Percentiles rank a stretch among this genome's conserved stretches.
phyloP scores from a whole-genome alignment of 2,329 filamentous ascomycete species.

The Grosmannia huntii region DNA sequence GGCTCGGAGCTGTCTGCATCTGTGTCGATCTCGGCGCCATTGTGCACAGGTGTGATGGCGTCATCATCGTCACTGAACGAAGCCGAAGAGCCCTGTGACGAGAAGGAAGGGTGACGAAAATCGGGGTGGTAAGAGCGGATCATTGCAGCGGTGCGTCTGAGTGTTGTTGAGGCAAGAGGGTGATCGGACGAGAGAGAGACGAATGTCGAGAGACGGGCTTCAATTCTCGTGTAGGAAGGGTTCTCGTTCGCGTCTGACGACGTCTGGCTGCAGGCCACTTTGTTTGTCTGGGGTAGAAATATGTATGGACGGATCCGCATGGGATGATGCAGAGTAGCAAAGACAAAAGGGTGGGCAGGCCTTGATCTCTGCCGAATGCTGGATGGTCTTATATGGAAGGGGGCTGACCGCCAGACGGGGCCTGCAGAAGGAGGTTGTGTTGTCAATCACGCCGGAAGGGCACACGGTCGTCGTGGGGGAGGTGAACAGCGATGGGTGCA shows the following conservation, averaged over 20 bases:
- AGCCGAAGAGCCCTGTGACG: constrained; percentile 8
- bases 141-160: neutral
- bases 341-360: too few species aligned
- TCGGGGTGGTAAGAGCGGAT: neutral
- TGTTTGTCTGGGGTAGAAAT: neutral
- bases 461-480: neutral
- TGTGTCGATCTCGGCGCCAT: neutral
- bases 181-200: neutral
- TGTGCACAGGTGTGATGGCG: constrained; percentile 10
- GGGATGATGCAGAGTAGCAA: too few species aligned
- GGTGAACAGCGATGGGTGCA: neutral
- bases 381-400: neutral
- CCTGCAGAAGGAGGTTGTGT: neutral
- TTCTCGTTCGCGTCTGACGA: neutral
- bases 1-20: neutral
- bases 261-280: neutral
- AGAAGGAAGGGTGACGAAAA: neutral
- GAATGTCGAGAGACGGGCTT: neutral
- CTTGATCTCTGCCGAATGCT: neutral
- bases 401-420: neutral
- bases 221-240: neutral
- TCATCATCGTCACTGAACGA: constrained; percentile 12
- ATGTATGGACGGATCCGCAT: too few species aligned
- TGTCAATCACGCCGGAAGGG: neutral
- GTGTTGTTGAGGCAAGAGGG: neutral